These are phyloP conservation scores for Leishmania martiniquensis DNA, from an alignment of 208 protist species.

Conservation along the genomic window DNA sequence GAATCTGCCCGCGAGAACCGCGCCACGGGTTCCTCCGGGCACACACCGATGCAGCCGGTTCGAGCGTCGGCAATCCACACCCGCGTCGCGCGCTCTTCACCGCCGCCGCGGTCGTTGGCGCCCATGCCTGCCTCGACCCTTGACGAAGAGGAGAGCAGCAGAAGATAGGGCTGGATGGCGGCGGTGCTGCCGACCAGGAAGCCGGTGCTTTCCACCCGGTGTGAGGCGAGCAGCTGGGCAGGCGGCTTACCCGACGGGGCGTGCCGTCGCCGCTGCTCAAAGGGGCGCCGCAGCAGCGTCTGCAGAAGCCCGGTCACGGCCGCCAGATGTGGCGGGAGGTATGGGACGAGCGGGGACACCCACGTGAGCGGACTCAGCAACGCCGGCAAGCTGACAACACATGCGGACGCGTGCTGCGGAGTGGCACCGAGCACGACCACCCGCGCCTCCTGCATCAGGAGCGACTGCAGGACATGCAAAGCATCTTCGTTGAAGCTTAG, in stretches of 20 bases:
- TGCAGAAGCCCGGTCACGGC: conserved; percentile 29
- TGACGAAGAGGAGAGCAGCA: conserved; percentile 34
- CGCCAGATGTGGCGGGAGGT: conserved; percentile 40
- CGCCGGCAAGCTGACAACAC: conserved; percentile 62
- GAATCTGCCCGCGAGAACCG: conserved; percentile 14
- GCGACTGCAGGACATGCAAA: conserved; percentile 67
- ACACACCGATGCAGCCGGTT: conserved; percentile 58
- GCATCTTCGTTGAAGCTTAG: conserved; percentile 74
- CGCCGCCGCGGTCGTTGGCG: background rate
- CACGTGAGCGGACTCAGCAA: conserved; percentile 65
- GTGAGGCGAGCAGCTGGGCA: conserved; percentile 7
- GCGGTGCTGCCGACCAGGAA: conserved; percentile 68
- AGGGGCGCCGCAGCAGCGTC: conserved; percentile 22
- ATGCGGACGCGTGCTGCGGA: conserved; percentile 79
- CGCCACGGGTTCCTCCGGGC: conserved; percentile 32
- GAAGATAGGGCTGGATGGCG: conserved; percentile 58
- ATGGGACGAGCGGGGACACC: conserved; percentile 65
- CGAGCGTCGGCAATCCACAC: conserved; percentile 79
- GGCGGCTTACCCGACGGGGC: conserved; percentile 2
- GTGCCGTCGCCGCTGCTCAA: conserved; percentile 3
- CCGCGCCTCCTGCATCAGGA: conserved; percentile 61
- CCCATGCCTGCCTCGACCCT: background rate
- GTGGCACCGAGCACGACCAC: conserved; percentile 73
- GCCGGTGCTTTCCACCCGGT: conserved; percentile 24
- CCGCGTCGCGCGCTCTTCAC: conserved; percentile 9